These are phyloP conservation scores for Eimeria sp. DNA, from an alignment of 169 alveolate species.

Conservation along the genomic window DNA sequence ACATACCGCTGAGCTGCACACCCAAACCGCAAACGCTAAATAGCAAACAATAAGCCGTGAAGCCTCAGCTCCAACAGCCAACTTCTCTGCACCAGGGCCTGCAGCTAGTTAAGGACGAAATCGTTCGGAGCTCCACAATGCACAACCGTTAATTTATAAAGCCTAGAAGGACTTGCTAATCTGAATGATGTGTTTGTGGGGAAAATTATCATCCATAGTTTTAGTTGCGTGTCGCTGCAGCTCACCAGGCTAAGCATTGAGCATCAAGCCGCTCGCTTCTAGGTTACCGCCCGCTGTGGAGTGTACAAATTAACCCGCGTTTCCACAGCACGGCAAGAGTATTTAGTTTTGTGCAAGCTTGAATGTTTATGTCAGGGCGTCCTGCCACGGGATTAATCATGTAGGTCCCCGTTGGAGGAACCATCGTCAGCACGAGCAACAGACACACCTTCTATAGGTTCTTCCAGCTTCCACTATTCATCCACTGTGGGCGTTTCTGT, in stretches of 20 bases:
- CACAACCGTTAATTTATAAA: neutral
- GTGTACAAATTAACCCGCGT: neutral
- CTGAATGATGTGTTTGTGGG: conserved; percentile 97
- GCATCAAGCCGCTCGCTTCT: neutral
- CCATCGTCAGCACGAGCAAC: neutral
- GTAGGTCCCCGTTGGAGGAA: conserved; percentile 25
- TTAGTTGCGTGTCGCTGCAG: conserved; percentile 98
- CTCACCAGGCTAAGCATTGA: conserved; percentile 77
- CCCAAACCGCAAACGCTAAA: neutral
- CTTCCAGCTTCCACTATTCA: conserved; percentile 29
- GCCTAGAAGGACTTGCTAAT: conserved; percentile 90
- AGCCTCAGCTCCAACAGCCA: neutral
- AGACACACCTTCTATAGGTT: neutral
- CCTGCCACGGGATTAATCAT: neutral
- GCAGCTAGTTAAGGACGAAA: neutral
- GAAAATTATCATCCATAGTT: conserved; percentile 95
- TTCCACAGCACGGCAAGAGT: neutral
- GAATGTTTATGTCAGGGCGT: neutral
- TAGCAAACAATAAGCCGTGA: neutral
- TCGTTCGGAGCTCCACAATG: neutral
- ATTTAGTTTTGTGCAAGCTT: neutral
- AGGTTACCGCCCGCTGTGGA: too few relatives aligned
- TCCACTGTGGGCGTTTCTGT: conserved; percentile 8
- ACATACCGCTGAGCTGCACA: conserved; percentile 72
- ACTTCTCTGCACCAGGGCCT: neutral